Base-by-base conservation (phyloP, 2,329 filamentous ascomycete species). In the Coniochaeta sp. region DNA sequence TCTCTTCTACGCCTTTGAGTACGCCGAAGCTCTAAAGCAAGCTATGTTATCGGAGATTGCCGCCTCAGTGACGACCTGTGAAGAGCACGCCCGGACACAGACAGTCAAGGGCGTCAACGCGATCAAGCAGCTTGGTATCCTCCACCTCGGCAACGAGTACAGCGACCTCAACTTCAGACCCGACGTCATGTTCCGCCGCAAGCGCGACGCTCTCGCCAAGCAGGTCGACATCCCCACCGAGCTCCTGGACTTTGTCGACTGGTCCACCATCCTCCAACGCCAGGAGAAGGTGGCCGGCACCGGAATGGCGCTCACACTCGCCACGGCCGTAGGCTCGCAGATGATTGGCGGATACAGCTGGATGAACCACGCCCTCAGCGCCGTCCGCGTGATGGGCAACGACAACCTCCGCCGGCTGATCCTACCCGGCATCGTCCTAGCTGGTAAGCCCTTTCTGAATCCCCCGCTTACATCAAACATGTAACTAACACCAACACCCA, bases 261-360 rank as follows among this genome's bases (percentile, higher is more conserved):
- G 92, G 73, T 82, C 86, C 19, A 89, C 86, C 12, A 76, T 98
- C 6, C 82, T 96, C 77, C 91, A 97, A 69, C 84, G 87, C 59
- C 93, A 98, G 72, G 95, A 99, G 75, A 99, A 98, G 80, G 82
- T 96, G 60, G 93, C 93, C 6, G 91, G 93, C 43, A 96, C 93
- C 3, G 90, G 95, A 64, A 93, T 99, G 89, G 95, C 93, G 6
- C 81, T 99, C 70, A 99, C 95, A 1, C 84, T 96, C 38, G 90
- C 90, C 11, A 93, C 91, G 60, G 91, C 96, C 1, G 80, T 98
- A 5, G 91, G 93, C 60, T 85, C 89, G 57, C 84, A 91, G 56
- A 81, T 95, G 69, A 78, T 99, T 43, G 91, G 93, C 62, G 89
- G 92, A 63, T 86, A 89, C 66, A 88, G 89, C 58, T 98, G 93